phyloP scores from a whole-genome alignment of 2,329 filamentous ascomycete genomes.

The Penicillium sp. region DNA sequence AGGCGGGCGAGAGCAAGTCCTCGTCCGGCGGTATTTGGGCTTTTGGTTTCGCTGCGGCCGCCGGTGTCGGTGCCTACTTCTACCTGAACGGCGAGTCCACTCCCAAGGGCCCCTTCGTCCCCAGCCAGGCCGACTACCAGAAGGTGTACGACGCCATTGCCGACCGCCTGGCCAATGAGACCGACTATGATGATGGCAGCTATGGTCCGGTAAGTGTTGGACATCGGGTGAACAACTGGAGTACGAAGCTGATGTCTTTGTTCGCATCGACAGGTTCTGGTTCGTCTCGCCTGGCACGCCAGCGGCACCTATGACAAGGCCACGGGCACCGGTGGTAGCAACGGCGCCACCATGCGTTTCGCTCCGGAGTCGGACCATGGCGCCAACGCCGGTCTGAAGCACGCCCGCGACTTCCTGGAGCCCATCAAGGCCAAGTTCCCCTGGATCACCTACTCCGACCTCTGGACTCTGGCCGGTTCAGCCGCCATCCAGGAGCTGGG shows the following conservation, averaged over 20 bases:
- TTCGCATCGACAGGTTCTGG: slow-evolving; percentile 54
- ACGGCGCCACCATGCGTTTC: slow-evolving; percentile 97
- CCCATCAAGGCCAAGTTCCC: slow-evolving; percentile 87
- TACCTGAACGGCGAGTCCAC: slow-evolving; percentile 54
- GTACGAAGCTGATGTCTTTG: slow-evolving; percentile 4
- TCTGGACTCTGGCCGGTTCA: slow-evolving; percentile 89
- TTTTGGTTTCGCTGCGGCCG: slow-evolving; percentile 57
- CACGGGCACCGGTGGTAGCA: slow-evolving; percentile 86
- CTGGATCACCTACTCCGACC: slow-evolving; percentile 94
- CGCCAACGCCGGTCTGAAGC: slow-evolving; percentile 85
- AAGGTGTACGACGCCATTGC: slow-evolving; percentile 90
- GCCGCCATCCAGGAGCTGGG: slow-evolving; percentile 92
- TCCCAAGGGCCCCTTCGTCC: slow-evolving; percentile 61
- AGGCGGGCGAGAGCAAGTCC: slow-evolving; percentile 53
- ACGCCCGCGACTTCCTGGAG: slow-evolving; percentile 88
- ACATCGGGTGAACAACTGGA: not conserved
- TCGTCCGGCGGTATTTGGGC: slow-evolving; percentile 57
- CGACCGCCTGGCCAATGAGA: slow-evolving; percentile 74
- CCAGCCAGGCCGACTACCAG: slow-evolving; percentile 86
- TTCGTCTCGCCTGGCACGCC: slow-evolving; percentile 91
- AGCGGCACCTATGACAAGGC: slow-evolving; percentile 88
- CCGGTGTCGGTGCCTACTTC: slow-evolving; percentile 65
- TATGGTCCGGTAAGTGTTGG: slow-evolving; percentile 68
- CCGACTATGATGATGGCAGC: slow-evolving; percentile 94
- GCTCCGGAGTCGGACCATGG: slow-evolving; percentile 83